A percentile compares a stretch with the other conserved stretches of the same genome.
These are phyloP conservation scores for Speleostelium caveatum DNA, from an alignment of 78 protist species.

Conservation along the genomic window DNA sequence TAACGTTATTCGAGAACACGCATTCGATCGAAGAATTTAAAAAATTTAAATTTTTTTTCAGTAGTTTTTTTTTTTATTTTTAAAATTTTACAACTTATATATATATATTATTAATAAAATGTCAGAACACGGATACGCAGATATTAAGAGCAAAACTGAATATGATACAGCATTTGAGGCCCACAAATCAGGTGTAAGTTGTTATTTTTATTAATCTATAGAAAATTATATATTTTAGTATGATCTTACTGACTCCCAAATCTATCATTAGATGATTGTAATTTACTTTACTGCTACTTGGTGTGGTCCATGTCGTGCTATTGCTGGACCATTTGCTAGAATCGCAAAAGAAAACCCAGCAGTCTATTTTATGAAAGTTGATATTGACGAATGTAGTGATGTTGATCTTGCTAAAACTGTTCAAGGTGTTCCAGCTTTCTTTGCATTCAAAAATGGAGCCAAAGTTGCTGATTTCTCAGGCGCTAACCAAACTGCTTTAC, in stretches of 20 bases:
- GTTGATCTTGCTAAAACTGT: neutral
- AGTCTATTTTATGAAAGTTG: constrained; percentile 13
- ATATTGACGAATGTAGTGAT: constrained; percentile 2
- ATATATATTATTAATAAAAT: too few relatives aligned
- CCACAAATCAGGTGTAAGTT: neutral
- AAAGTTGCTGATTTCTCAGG: neutral
- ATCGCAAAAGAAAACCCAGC: neutral
- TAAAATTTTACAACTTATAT: neutral
- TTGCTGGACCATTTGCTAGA: constrained; percentile 1
- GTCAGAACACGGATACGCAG: neutral
- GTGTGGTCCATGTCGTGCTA: constrained; percentile 44
- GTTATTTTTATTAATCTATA: too few relatives aligned
- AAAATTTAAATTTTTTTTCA: too few relatives aligned
- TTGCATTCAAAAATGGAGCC: neutral
- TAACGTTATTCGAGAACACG: neutral
- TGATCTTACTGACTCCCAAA: neutral
- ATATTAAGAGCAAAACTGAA: neutral
- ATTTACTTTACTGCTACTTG: constrained; percentile 28
- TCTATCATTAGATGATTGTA: neutral
- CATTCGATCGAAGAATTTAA: neutral
- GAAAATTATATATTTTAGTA: too few relatives aligned
- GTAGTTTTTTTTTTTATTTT: too few relatives aligned
- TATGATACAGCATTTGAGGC: neutral
- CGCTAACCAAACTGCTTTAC: neutral
- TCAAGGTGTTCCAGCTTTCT: neutral